These are phyloP conservation scores for Scleroderma bovista DNA, from an alignment of 768 basidiomycete species.

Conservation along the genomic window DNA sequence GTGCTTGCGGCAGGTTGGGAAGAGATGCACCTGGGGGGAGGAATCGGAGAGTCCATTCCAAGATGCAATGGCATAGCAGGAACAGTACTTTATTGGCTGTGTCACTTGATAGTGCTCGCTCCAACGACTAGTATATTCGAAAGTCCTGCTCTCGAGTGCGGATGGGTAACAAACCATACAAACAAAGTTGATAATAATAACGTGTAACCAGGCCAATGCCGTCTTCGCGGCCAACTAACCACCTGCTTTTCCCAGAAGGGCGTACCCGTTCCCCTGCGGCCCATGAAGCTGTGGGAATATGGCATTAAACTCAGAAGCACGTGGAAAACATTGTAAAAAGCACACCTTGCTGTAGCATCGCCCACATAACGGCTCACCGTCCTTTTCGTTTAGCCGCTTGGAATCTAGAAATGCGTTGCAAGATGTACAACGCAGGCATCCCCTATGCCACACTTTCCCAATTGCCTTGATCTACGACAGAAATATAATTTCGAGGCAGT, in stretches of 20 bases:
- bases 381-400: slow-evolving; percentile 66
- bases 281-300: slow-evolving; percentile 52
- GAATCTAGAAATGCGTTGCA: slow-evolving; percentile 70
- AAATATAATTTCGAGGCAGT: neutral
- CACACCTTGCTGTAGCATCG: slow-evolving; percentile 67
- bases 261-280: slow-evolving; percentile 70
- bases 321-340: neutral
- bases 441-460: slow-evolving; percentile 76
- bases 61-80: too few relatives aligned
- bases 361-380: slow-evolving; percentile 64
- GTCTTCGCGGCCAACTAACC: slow-evolving; percentile 20
- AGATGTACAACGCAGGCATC: slow-evolving; percentile 69
- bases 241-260: slow-evolving; percentile 53
- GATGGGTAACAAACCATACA: slow-evolving; percentile 11
- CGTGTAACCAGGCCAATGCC: neutral
- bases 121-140: too few relatives aligned
- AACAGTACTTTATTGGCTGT: too few relatives aligned
- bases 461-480: slow-evolving; percentile 63
- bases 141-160: too few relatives aligned
- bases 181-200: slow-evolving; percentile 14
- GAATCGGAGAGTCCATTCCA: too few relatives aligned
- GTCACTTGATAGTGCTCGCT: too few relatives aligned
- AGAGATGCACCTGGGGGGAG: slow-evolving; percentile 38
- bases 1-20: slow-evolving; percentile 14
- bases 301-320: neutral